phyloP scores from a whole-genome alignment of 2,329 filamentous ascomycete species.

The Curvularia eragrostidis region DNA sequence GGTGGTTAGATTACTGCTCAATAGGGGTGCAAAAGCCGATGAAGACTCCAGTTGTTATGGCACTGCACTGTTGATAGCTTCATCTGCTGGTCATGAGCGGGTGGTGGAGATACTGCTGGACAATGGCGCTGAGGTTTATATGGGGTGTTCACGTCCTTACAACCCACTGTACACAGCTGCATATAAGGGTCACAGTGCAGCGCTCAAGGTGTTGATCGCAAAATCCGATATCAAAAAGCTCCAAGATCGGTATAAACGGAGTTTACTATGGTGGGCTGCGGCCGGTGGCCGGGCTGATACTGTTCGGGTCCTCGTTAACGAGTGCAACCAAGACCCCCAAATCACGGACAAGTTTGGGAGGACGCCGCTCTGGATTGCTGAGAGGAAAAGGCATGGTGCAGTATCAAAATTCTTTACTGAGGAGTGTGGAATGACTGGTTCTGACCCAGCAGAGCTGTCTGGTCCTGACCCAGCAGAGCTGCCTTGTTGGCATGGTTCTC shows the following conservation, averaged over 20 bases:
- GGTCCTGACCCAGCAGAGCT: no score
- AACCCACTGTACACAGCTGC: neutral
- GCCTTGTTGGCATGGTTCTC: no score
- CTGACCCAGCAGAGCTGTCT: no score
- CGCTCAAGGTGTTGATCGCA: neutral
- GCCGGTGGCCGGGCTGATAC: neutral
- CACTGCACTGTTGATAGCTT: no score
- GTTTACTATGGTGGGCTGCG: neutral
- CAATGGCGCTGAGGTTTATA: no score
- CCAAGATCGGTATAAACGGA: neutral
- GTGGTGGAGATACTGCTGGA: no score
- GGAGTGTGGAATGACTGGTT: neutral
- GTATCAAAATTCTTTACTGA: constrained; percentile 1
- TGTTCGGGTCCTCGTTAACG: neutral
- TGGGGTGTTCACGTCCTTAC: no score
- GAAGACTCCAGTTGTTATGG: no score
- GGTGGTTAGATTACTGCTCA: no score
- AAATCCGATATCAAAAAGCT: neutral
- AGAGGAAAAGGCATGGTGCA: constrained; percentile 6
- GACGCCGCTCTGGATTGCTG: constrained; percentile 7
- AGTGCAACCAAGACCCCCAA: constrained; percentile 1
- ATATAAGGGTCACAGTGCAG: neutral
- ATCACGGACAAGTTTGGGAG: constrained; percentile 7
- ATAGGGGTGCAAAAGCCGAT: no score
- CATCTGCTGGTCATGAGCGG: no score